phyloP scores from a whole-genome alignment of 768 basidiomycete genomes.

The Leccinum disarticulatum region DNA sequence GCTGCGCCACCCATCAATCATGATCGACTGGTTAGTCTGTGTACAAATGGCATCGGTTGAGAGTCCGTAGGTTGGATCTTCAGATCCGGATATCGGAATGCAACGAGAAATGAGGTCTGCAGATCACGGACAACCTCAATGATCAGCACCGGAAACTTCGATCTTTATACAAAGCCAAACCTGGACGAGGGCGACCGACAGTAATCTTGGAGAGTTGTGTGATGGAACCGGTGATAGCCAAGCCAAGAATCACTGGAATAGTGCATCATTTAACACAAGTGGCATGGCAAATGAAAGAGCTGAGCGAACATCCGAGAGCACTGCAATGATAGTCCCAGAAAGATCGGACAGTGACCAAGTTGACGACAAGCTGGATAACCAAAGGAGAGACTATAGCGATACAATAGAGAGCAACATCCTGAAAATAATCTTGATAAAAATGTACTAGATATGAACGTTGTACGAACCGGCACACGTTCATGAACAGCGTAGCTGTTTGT shows the following conservation, averaged over 20 bases:
- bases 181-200: constrained; percentile 89
- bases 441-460: not conserved
- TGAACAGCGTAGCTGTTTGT: constrained; percentile 59
- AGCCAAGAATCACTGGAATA: constrained; percentile 62
- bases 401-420: constrained; percentile 51
- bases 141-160: not conserved
- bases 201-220: constrained; percentile 86
- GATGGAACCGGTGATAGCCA: constrained; percentile 73
- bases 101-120: constrained; percentile 46
- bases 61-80: constrained; percentile 71
- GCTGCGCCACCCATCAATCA: constrained; percentile 87
- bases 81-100: constrained; percentile 60
- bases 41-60: constrained; percentile 80
- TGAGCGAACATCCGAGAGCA: constrained; percentile 42
- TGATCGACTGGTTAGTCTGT: constrained; percentile 51
- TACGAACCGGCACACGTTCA: constrained; percentile 74
- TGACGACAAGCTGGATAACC: constrained; percentile 65
- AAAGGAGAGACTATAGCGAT: constrained; percentile 67
- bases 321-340: constrained; percentile 90
- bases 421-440: not conserved
- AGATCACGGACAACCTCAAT: not conserved
- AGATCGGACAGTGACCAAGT: constrained; percentile 69
- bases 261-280: not conserved
- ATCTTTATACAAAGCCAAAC: constrained; percentile 34
- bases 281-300: constrained; percentile 27